Conservation (phyloP, 1,284 basidiomycete species). For the Cryptococcus deneoformans region DNA sequence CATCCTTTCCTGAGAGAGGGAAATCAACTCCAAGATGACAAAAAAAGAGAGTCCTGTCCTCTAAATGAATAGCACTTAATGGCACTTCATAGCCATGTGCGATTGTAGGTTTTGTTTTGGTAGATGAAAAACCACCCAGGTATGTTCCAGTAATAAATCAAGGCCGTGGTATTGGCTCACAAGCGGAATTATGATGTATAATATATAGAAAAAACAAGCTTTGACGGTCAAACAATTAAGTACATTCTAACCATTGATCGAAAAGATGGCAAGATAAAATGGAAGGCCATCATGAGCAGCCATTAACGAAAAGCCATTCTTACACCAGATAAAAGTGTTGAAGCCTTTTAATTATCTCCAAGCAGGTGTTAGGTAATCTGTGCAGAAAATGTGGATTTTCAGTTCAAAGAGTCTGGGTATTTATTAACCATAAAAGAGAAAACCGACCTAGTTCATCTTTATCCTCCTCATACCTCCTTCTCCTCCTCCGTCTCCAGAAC, state of each 20-base stretch:
- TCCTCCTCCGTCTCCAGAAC: constrained; percentile 20
- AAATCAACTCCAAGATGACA: not conserved
- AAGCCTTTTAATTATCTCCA: not conserved
- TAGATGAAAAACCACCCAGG: not conserved
- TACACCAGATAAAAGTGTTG: no score
- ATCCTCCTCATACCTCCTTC: constrained; percentile 12
- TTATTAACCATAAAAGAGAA: not conserved
- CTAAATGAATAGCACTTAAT: no score
- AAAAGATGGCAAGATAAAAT: not conserved
- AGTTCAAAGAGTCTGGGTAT: not conserved
- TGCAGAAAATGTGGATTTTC: no score
- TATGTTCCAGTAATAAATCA: not conserved
- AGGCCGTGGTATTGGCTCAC: not conserved
- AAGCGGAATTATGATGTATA: not conserved
- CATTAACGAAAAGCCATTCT: no score
- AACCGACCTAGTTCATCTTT: constrained; percentile 10
- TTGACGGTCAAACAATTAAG: not conserved
- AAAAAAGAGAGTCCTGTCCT: no score
- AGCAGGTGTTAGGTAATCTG: not conserved
- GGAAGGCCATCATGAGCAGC: no score
- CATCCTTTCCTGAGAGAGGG: not conserved
- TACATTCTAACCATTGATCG: not conserved
- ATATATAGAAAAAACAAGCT: not conserved
- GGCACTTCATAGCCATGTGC: not conserved
- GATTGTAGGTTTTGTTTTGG: not conserved